phyloP scores from a whole-genome alignment of 768 basidiomycete species.

The Lactifluus rugatus region DNA sequence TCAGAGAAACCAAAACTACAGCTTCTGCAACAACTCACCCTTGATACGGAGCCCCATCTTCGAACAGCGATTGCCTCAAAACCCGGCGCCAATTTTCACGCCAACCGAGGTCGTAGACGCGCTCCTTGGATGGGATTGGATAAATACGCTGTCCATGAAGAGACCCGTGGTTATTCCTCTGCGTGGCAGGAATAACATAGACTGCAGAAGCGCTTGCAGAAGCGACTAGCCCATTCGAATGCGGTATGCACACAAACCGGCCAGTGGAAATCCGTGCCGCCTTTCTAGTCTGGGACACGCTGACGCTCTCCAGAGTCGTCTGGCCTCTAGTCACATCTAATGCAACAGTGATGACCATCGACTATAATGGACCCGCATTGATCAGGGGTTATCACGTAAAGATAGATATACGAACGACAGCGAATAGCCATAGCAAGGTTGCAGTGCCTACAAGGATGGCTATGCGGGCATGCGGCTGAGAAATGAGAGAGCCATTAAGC shows the following conservation, averaged over 20 bases:
- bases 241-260: conserved; percentile 16
- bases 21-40: background rate
- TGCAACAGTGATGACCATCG: conserved; percentile 10
- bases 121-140: conserved; percentile 7
- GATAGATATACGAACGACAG: conserved; percentile 9
- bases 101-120: conserved; percentile 20
- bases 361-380: background rate
- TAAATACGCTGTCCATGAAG: background rate
- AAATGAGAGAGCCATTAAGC: conserved; percentile 14
- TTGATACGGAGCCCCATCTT: background rate
- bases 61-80: conserved; percentile 9
- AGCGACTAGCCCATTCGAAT: background rate
- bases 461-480: conserved; percentile 10
- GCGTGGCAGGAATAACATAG: background rate
- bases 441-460: conserved; percentile 4
- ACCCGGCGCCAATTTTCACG: conserved; percentile 18
- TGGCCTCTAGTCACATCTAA: conserved; percentile 13
- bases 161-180: background rate
- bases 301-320: conserved; percentile 10
- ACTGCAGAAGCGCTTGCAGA: conserved; percentile 8
- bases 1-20: background rate
- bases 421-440: conserved; percentile 10
- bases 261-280: background rate
- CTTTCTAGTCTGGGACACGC: background rate
- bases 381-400: background rate